Evolutionary conservation across 176 grass and related monocot genomes (phyloP), one percentile per base, ranked within the genome.

Genomic region (Musa schizocarpa): DNA sequence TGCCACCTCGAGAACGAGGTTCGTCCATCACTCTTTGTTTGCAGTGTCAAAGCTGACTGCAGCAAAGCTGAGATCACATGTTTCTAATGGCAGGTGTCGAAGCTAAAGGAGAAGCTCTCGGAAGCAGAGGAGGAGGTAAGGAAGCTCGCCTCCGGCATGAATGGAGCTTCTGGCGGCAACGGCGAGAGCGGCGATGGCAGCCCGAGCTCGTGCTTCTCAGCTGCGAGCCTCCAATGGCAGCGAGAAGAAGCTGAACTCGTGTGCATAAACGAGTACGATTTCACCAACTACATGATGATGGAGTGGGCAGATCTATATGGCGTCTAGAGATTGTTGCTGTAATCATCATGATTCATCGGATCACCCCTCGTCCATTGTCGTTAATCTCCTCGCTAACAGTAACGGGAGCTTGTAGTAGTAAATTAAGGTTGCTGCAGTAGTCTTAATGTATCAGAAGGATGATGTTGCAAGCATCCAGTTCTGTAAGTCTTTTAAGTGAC

Each of bases 1-100:
- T 88, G 87, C 85, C 85, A 86, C 71, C 93, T 96, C 74, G 89
- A 96, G 74, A 79, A 88, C 25, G 87, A 96, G 93, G 63, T 65
- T 22, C 6, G 61, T 23, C 61, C 8, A 63, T 23, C 2, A 25
- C 23, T 16, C 8, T 20, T 12, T 29, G 3, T 8, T 65, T 25
- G 2, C 9, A 3, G 3, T 2, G 11, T 20, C 24, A 26, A 65
- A 65, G 11, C 23, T 25, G 19, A n/a, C 17, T 9, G 8, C n/a
- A 9, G n/a, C 8, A n/a, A n/a, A 62, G 16, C 26, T 65, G 23
- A 26, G 14, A 17, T 69, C 13, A 57, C n/a, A 14, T 2, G 1
- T 17, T 69, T 8, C 8, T 43, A 1, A 19, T 57, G 52, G 5
- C 53, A 74, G 53, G 22, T 74, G 23, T 5, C 43, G 72, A 57